These are phyloP conservation scores for Zygoascus sp. DNA, from an alignment of 1,139 yeast genomes.

Conservation along the genomic window DNA sequence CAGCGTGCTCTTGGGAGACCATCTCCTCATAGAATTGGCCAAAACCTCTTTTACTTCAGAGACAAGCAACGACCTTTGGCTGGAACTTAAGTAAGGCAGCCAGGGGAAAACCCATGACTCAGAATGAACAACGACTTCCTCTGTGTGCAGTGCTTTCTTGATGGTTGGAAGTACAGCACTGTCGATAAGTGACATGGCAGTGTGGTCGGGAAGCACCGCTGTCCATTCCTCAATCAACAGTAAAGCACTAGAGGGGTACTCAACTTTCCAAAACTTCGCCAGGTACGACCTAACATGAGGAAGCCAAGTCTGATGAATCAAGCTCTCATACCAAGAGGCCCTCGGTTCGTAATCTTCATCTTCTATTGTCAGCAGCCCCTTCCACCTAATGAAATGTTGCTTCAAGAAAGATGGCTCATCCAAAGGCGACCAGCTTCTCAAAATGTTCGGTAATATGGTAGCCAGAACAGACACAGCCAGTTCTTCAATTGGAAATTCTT, in stretches of 20 bases:
- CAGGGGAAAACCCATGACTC: conserved; percentile 45
- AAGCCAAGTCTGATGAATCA: conserved; percentile 38
- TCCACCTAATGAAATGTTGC: conserved; percentile 31
- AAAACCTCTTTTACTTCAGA: conserved; percentile 34
- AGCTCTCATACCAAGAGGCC: conserved; percentile 33
- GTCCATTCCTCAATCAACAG: conserved; percentile 42
- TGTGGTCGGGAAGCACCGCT: conserved; percentile 35
- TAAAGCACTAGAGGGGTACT: conserved; percentile 27
- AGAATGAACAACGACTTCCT: conserved; percentile 35
- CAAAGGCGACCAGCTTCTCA: conserved; percentile 40
- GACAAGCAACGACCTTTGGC: conserved; percentile 26
- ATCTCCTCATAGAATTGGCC: conserved; percentile 30
- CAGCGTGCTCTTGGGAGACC: conserved; percentile 33
- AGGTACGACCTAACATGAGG: conserved; percentile 34
- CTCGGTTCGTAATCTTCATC: conserved; percentile 3
- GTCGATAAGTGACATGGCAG: conserved; percentile 32
- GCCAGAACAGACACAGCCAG: conserved; percentile 33
- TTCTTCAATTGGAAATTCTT: conserved; percentile 25
- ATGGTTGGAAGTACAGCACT: conserved; percentile 40
- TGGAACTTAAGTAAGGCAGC: conserved; percentile 36
- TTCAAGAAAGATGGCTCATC: conserved; percentile 30
- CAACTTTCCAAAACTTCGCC: conserved; percentile 35
- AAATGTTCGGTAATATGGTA: conserved; percentile 27
- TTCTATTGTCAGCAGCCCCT: conserved; percentile 14
- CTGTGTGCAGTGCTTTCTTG: conserved; percentile 31